Conservation (phyloP, 441 rosid species). For the Populus trichocarpa region DNA sequence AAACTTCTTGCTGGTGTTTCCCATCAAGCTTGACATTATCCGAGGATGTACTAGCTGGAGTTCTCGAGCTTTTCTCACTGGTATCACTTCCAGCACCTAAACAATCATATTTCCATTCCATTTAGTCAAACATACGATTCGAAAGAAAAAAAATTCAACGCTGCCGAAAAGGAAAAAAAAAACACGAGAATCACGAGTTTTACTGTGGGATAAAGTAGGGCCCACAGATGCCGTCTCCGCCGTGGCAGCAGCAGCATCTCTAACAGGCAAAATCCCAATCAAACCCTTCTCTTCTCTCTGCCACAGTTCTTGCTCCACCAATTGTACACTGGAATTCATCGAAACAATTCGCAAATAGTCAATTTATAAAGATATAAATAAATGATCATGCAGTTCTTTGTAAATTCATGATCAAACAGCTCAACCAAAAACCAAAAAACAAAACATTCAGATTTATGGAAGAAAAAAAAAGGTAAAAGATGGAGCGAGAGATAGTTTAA, state of each 20-base stretch:
- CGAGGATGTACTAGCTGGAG: slow-evolving; percentile 55
- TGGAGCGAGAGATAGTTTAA: background rate
- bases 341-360: slow-evolving; percentile 15
- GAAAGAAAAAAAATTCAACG: background rate
- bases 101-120: background rate
- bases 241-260: slow-evolving; percentile 47
- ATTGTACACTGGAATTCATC: slow-evolving; percentile 55
- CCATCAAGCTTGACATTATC: slow-evolving; percentile 63
- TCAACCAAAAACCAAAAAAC: background rate
- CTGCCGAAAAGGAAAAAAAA: background rate
- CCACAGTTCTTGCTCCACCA: slow-evolving; percentile 99
- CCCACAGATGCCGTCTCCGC: slow-evolving; percentile 46
- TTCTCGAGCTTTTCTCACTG: slow-evolving; percentile 52
- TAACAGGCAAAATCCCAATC: slow-evolving; percentile 91
- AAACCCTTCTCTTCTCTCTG: slow-evolving; percentile 96
- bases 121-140: background rate
- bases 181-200: background rate
- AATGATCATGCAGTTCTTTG: background rate
- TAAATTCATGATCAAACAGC: background rate
- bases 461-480: background rate
- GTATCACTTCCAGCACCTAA: slow-evolving; percentile 65
- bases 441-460: background rate
- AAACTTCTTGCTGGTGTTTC: slow-evolving; percentile 69
- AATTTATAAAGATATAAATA: background rate
- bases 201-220: slow-evolving; percentile 57